Evolutionary conservation across 2,329 filamentous ascomycete genomes (phyloP), one percentile per base, ranked within the genome.

Genomic region (Nemania sp.): DNA sequence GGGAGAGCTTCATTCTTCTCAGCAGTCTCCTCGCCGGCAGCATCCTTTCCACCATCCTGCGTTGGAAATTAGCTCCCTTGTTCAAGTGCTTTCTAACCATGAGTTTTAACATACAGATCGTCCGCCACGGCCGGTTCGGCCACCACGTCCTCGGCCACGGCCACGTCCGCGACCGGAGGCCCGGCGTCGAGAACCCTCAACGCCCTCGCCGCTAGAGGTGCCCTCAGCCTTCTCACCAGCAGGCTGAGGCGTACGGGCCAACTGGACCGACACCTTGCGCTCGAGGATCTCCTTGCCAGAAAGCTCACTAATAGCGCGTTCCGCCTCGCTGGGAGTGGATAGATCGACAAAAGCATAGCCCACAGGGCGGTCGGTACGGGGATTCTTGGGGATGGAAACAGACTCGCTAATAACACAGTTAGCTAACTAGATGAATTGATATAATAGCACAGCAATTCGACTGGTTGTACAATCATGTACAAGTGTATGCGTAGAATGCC

Each of bases 261-360:
- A 92, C 87, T 99, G 96, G 75, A 99, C 96, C 53, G 94, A 98
- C 79, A 98, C 96, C 91, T 98, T 98, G 83, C 96, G 95, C 84
- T 98, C 94, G 68, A 98, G 90, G 78, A 99, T 96, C 85, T 97
- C 94, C 87, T 98, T 94, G 83, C 95, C 95, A 78, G 96, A 98
- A 74, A 99, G 92, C 85, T 97, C 93, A 77, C 89, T 87, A 77
- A 99, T 98, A 79, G 96, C 96, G 82, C 94, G 93, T 85, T 98
- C 93, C 73, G 96, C 96, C 87, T 98, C 96, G 74, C 89, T 90
- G 69, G 96, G 93, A 73, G 95, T 98, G 70, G 93, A 97, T 74
- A 99, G 92, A 80, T 98, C 96, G 82, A 99, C 96, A 81, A 99
- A 99, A 80, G 96, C 96, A 83, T 98, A 99, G 80, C 96, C 96